These are phyloP conservation scores for Mucor irregularis DNA, from an alignment of 371 early-diverging fungal genomes.

Conservation along the genomic window DNA sequence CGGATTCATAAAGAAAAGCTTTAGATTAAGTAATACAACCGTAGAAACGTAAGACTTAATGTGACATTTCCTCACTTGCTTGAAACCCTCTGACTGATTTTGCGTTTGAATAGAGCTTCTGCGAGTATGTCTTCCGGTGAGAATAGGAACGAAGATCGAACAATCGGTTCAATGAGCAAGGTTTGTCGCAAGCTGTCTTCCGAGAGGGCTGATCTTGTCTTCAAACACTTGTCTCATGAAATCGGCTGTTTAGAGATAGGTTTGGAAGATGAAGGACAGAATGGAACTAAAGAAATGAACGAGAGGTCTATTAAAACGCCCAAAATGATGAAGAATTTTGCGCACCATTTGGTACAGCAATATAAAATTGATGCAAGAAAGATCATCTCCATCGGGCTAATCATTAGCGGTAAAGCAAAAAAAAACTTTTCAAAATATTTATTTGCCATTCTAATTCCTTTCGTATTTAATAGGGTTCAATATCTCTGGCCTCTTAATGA, in stretches of 20 bases:
- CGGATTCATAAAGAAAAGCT: slow-evolving; percentile 17
- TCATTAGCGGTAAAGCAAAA: slow-evolving; percentile 19
- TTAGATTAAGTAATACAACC: slow-evolving; percentile 15
- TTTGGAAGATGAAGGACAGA: slow-evolving; percentile 9
- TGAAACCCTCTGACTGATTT: slow-evolving; percentile 14
- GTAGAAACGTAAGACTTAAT: slow-evolving; percentile 15
- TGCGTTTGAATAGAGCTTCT: slow-evolving; percentile 13
- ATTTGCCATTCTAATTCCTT: slow-evolving; percentile 16
- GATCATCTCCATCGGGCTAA: slow-evolving; percentile 15
- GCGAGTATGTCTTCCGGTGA: slow-evolving; percentile 12
- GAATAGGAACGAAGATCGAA: slow-evolving; percentile 6
- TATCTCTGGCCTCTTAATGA: slow-evolving; percentile 8
- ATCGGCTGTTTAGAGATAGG: slow-evolving; percentile 17
- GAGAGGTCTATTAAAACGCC: slow-evolving; percentile 15
- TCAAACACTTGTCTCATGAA: slow-evolving; percentile 20
- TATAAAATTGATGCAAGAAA: slow-evolving; percentile 14
- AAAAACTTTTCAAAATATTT: slow-evolving; percentile 11
- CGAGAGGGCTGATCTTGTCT: slow-evolving; percentile 16
- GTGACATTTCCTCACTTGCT: slow-evolving; percentile 16
- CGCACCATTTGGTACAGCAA: slow-evolving; percentile 12
- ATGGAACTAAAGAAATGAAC: slow-evolving; percentile 18
- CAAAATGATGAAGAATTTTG: slow-evolving; percentile 17
- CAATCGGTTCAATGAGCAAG: slow-evolving; percentile 14
- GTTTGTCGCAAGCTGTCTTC: slow-evolving; percentile 8
- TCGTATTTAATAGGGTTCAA: slow-evolving; percentile 17